Evolutionary conservation across 768 basidiomycete genomes (phyloP), one percentile per base, ranked within the genome.

Genomic region (Agaricus subrufescens): DNA sequence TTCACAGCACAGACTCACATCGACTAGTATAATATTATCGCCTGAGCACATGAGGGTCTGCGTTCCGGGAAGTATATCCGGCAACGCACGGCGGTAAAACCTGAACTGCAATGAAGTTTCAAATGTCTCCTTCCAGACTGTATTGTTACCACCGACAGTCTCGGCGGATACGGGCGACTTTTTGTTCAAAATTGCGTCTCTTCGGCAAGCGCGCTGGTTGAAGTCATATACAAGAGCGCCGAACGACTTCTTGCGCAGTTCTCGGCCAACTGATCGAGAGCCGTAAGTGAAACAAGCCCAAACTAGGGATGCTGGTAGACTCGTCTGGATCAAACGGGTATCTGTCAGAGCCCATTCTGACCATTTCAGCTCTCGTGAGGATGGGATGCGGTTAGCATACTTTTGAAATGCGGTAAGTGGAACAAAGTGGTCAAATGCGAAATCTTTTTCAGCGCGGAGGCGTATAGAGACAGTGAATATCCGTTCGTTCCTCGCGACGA

Each of bases 201-300:
- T 50, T 29, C 54, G 56, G 11, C 77, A 60, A 45, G 72, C 72
- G 15, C 71, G 63, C 59, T 73, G 75, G 60, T 82, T 81, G 57
- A 83, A 84, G 64, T 85, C 82, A 63, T 75, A 79, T 31, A 83
- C 60, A 44, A 74, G 68, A 61, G 46, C 46, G 76, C 59, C 40
- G 48, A 62, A 26, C 56, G 55, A 34, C 47, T 48, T 49, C 50
- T 51, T 58, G 39, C 60, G 69, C 46, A 72, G 75, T 81, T 57
- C 72, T 74, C 27, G 71, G 72, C 23, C 82, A n/a, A 50, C 38
- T 10, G 14, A 56, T 45, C 49, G 55, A 27, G 48, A 56, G 14
- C 55, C 83, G 60, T 73, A 75, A 19, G 83, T 75, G 60, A 81
- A 82, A 67, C 83, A 85, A 7, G 82, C 80, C 83, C 83, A 85